These are phyloP conservation scores for Hypomyces rosellus DNA, from an alignment of 2,329 filamentous ascomycete genomes.

Conservation along the genomic window DNA sequence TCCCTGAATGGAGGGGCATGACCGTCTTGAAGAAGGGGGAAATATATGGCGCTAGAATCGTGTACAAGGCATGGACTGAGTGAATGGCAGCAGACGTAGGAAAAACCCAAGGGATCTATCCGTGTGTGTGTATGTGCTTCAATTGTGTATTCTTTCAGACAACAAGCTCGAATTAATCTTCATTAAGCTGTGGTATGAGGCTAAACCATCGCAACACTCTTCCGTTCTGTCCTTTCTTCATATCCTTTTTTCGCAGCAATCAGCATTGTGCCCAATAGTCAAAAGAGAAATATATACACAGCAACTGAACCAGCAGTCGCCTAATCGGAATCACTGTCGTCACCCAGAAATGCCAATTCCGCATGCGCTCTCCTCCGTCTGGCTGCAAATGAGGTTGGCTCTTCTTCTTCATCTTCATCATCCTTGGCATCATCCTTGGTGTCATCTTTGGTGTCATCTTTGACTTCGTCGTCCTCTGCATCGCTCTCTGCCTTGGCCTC, in stretches of 20 bases:
- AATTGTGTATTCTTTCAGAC: too few relatives aligned
- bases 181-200: too few relatives aligned
- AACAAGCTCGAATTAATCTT: too few relatives aligned
- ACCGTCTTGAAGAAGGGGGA: slow-evolving; percentile 78
- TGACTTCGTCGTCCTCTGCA: slow-evolving; percentile 24
- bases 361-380: slow-evolving; percentile 42
- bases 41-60: slow-evolving; percentile 71
- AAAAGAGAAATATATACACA: neutral
- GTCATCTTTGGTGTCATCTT: slow-evolving; percentile 22
- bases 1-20: slow-evolving; percentile 71
- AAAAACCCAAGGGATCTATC: too few relatives aligned
- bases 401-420: slow-evolving; percentile 26
- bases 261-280: too few relatives aligned
- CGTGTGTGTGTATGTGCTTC: too few relatives aligned
- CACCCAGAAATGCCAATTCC: slow-evolving; percentile 60
- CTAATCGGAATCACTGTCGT: slow-evolving; percentile 60
- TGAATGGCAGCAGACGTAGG: slow-evolving; percentile 21
- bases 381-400: slow-evolving; percentile 33
- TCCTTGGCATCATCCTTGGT: slow-evolving; percentile 19
- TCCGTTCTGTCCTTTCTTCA: too few relatives aligned
- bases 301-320: slow-evolving; percentile 6
- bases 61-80: slow-evolving; percentile 81
- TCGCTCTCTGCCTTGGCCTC: slow-evolving; percentile 28
- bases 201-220: too few relatives aligned
- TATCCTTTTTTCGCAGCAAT: too few relatives aligned